Conservation (phyloP, 495 filamentous ascomycete species). For the Endocarpon pusillum region DNA sequence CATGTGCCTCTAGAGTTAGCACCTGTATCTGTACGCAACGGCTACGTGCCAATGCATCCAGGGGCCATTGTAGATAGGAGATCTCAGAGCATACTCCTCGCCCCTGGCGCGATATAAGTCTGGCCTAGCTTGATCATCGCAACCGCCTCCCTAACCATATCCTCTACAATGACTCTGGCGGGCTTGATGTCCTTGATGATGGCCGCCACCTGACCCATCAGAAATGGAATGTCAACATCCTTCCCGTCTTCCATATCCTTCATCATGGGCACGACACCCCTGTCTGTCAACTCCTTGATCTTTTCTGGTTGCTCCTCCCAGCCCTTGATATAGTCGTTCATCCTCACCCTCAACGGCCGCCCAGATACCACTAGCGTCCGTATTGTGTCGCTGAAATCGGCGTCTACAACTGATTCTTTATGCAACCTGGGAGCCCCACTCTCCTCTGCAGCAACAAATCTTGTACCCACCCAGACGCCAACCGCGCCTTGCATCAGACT, state of each 20-base stretch:
- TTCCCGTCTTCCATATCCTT: constrained; percentile 59
- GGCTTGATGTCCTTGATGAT: constrained; percentile 57
- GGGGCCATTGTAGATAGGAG: constrained; percentile 1
- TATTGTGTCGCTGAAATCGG: constrained; percentile 55
- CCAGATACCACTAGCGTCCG: constrained; percentile 66
- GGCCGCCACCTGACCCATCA: constrained; percentile 91
- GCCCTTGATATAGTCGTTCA: constrained; percentile 61
- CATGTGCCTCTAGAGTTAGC: constrained; percentile 16
- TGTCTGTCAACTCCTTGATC: constrained; percentile 51
- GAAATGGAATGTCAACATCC: constrained; percentile 64
- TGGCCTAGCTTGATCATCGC: constrained; percentile 37
- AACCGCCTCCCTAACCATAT: constrained; percentile 73
- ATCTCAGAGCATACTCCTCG: constrained; percentile 21
- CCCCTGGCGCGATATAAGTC: constrained; percentile 17
- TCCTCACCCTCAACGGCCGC: constrained; percentile 58
- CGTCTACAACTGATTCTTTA: constrained; percentile 64
- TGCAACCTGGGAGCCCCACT: constrained; percentile 61
- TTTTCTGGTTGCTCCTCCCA: constrained; percentile 63
- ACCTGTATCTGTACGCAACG: constrained; percentile 23
- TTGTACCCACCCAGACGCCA: constrained; percentile 72
- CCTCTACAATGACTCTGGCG: constrained; percentile 61
- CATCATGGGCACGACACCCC: constrained; percentile 62
- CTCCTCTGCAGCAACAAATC: constrained; percentile 65
- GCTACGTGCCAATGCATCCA: constrained; percentile 7
- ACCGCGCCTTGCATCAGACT: constrained; percentile 56